Evolutionary conservation across 2,329 filamentous ascomycete species (phyloP).

Genomic region (Alternaria sp.): DNA sequence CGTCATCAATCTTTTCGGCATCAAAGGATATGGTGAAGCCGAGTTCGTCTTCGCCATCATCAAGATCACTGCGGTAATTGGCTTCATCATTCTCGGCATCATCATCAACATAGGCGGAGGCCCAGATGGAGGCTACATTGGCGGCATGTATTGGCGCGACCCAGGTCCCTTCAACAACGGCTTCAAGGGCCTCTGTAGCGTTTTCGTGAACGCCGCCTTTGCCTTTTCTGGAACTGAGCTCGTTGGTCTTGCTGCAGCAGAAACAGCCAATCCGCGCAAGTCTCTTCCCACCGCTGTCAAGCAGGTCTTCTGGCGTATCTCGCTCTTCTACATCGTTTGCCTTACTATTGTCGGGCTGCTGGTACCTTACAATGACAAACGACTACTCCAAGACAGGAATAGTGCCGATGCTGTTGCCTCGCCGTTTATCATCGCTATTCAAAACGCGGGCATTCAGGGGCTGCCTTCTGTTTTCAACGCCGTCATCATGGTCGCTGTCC

Average conservation of each 20-base stretch:
- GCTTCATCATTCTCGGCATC: conserved; percentile 87
- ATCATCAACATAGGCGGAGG: conserved; percentile 82
- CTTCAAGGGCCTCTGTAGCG: conserved; percentile 82
- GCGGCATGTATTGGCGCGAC: conserved; percentile 75
- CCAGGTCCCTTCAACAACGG: conserved; percentile 87
- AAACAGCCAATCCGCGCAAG: conserved; percentile 81
- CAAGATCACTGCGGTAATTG: conserved; percentile 85
- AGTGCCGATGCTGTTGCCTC: conserved; percentile 77
- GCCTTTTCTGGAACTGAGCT: conserved; percentile 79
- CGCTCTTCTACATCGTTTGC: conserved; percentile 82
- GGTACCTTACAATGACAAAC: conserved; percentile 74
- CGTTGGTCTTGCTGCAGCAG: conserved; percentile 79
- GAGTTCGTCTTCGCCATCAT: conserved; percentile 88
- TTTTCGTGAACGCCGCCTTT: conserved; percentile 80
- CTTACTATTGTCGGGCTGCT: conserved; percentile 82
- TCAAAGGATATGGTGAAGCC: conserved; percentile 87
- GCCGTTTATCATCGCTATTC: conserved; percentile 92
- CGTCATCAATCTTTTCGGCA: conserved; percentile 70
- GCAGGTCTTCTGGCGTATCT: conserved; percentile 88
- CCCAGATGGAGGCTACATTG: conserved; percentile 73
- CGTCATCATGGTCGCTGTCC: conserved; percentile 89
- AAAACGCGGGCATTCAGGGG: conserved; percentile 80
- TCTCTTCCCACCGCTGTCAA: conserved; percentile 89
- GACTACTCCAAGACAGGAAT: conserved; percentile 67
- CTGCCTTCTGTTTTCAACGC: conserved; percentile 91